These are phyloP conservation scores for Alternaria solani DNA, from an alignment of 2,329 filamentous ascomycete species.

Conservation along the genomic window DNA sequence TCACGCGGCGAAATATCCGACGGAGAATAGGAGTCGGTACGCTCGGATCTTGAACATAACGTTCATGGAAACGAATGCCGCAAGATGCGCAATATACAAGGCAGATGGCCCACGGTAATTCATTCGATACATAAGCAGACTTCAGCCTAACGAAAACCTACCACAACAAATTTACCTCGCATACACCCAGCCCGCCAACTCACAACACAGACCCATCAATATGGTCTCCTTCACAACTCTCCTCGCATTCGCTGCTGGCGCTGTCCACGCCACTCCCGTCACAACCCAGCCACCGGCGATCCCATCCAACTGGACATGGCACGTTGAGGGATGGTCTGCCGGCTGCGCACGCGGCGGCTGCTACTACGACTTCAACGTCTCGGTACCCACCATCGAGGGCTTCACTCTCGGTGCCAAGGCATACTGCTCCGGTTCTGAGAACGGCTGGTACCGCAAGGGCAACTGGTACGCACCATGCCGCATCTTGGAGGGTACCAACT, in stretches of 20 bases:
- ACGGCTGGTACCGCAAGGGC: not conserved
- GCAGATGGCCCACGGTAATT: not conserved
- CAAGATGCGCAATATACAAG: not conserved
- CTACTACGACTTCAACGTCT: not conserved
- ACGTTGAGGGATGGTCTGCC: not conserved
- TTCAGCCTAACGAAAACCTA: not conserved
- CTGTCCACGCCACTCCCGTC: not conserved
- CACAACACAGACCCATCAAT: not conserved
- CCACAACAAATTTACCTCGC: not conserved
- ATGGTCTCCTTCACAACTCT: constrained; percentile 1
- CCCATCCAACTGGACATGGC: not conserved
- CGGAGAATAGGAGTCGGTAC: not conserved
- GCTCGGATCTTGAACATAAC: not conserved
- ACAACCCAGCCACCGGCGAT: not conserved
- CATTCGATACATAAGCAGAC: not conserved
- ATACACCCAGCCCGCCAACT: not conserved
- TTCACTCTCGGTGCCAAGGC: not conserved
- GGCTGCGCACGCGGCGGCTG: not conserved
- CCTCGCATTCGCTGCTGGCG: not conserved
- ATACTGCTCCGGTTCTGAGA: not conserved
- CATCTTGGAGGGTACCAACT: not conserved
- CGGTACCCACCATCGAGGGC: not conserved
- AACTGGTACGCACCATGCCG: not conserved
- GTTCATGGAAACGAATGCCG: not conserved
- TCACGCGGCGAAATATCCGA: not conserved